These are phyloP conservation scores for Geotrichum australiense DNA, from an alignment of 1,139 yeast species.

Conservation along the genomic window DNA sequence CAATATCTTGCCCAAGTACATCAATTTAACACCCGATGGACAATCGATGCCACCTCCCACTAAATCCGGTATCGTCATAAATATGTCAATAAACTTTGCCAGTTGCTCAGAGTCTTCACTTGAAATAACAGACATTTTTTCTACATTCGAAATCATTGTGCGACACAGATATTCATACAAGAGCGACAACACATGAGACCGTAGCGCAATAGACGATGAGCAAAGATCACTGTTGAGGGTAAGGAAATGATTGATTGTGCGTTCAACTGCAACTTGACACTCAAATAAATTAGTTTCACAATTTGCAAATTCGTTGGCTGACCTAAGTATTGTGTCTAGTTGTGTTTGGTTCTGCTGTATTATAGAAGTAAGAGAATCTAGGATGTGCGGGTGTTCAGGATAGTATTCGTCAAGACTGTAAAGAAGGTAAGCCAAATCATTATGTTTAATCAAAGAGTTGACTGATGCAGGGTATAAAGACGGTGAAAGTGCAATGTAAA, in stretches of 20 bases:
- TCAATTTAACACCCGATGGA: slow-evolving; percentile 37
- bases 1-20: slow-evolving; percentile 32
- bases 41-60: slow-evolving; percentile 21
- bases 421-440: slow-evolving; percentile 21
- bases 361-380: background rate
- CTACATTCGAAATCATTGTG: slow-evolving; percentile 25
- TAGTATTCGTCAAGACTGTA: slow-evolving; percentile 10
- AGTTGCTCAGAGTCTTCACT: slow-evolving; percentile 31
- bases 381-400: slow-evolving; percentile 4
- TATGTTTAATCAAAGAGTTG: slow-evolving; percentile 21
- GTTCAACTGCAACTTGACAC: slow-evolving; percentile 25
- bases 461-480: slow-evolving; percentile 18
- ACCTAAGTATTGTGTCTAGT: slow-evolving; percentile 8
- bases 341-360: slow-evolving; percentile 8
- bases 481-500: slow-evolving; percentile 28
- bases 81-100: slow-evolving; percentile 24
- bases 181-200: slow-evolving; percentile 26
- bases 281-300: slow-evolving; percentile 22
- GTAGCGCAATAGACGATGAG: slow-evolving; percentile 22
- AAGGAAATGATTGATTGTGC: slow-evolving; percentile 21
- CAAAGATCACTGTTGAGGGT: slow-evolving; percentile 22
- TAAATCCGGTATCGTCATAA: slow-evolving; percentile 27
- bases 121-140: slow-evolving; percentile 30
- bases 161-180: slow-evolving; percentile 30
- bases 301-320: slow-evolving; percentile 24